Evolutionary conservation across 805 yeast species (phyloP).

Genomic region (Teunomyces kruisii): DNA sequence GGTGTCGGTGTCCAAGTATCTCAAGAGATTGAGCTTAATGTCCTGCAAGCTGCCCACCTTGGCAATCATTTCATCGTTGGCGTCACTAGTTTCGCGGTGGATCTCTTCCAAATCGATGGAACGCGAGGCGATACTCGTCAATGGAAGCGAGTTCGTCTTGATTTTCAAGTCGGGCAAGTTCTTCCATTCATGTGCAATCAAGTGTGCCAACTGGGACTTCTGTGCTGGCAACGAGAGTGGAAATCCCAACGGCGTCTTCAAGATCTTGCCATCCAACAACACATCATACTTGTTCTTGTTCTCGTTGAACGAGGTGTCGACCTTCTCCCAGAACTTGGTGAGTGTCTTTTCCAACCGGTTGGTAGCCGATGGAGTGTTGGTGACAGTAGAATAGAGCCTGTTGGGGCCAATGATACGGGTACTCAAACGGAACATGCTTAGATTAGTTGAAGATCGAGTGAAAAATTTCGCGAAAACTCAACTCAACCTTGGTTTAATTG

Average conservation of each 20-base stretch:
- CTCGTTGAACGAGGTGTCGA: constrained; percentile 38
- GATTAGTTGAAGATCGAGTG: neutral
- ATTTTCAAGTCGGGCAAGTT: constrained; percentile 62
- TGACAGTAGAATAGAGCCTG: constrained; percentile 11
- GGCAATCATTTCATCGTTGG: constrained; percentile 47
- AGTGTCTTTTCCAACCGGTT: constrained; percentile 69
- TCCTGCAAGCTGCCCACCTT: constrained; percentile 63
- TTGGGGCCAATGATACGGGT: neutral
- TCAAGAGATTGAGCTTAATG: constrained; percentile 60
- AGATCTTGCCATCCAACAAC: constrained; percentile 69
- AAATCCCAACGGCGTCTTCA: constrained; percentile 83
- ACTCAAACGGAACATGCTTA: constrained; percentile 1
- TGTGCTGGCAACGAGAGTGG: constrained; percentile 60
- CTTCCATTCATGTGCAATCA: constrained; percentile 88
- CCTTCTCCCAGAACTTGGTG: constrained; percentile 80
- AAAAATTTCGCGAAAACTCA: constrained; percentile 1
- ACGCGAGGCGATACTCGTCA: constrained; percentile 84
- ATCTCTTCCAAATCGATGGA: constrained; percentile 67
- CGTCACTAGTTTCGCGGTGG: constrained; percentile 35
- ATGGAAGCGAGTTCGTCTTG: constrained; percentile 77
- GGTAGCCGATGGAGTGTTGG: constrained; percentile 58
- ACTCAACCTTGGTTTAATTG: neutral
- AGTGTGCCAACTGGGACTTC: constrained; percentile 64
- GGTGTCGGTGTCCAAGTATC: constrained; percentile 93
- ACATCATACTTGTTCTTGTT: constrained; percentile 44